phyloP scores from a whole-genome alignment of 2,329 filamentous ascomycete species.

The Purpureocillium takamizusanense region DNA sequence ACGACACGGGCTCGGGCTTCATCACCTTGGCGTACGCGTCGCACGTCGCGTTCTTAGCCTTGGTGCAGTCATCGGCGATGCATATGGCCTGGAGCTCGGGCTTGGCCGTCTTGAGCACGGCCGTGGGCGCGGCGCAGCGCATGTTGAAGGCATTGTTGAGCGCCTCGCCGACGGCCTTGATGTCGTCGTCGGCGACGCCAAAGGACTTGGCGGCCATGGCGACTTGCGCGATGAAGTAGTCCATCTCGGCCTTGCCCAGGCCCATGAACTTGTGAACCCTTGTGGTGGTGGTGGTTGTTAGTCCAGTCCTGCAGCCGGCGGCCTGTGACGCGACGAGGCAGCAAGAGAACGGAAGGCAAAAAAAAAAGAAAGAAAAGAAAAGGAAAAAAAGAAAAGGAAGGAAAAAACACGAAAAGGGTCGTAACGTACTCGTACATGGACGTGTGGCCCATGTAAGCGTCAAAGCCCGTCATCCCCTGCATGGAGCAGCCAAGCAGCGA shows the following conservation, averaged over 20 bases:
- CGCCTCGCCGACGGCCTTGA: constrained; percentile 35
- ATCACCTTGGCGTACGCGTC: constrained; percentile 26
- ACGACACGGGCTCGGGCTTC: constrained; percentile 11
- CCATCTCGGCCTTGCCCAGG: constrained; percentile 38
- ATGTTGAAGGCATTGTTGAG: constrained; percentile 42
- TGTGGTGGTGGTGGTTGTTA: no score
- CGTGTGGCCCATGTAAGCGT: constrained; percentile 34
- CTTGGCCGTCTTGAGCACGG: constrained; percentile 34
- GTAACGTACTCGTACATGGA: constrained; percentile 30
- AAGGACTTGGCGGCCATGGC: constrained; percentile 47
- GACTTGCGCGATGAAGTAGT: constrained; percentile 53
- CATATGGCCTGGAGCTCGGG: constrained; percentile 47
- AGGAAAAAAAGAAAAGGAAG: no score
- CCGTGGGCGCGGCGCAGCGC: constrained; percentile 36
- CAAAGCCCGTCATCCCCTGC: constrained; percentile 39
- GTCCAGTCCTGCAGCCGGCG: no score
- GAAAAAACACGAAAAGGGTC: no score
- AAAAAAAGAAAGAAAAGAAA: no score
- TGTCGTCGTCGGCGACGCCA: constrained; percentile 45
- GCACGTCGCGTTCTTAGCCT: constrained; percentile 36
- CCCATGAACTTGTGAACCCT: constrained; percentile 51
- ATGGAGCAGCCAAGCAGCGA: constrained; percentile 45
- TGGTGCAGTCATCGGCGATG: constrained; percentile 36
- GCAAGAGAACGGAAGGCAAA: no score
- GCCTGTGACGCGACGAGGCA: no score